Conservation (phyloP, 208 protist genomes). For the Trichomonas gallinae region DNA sequence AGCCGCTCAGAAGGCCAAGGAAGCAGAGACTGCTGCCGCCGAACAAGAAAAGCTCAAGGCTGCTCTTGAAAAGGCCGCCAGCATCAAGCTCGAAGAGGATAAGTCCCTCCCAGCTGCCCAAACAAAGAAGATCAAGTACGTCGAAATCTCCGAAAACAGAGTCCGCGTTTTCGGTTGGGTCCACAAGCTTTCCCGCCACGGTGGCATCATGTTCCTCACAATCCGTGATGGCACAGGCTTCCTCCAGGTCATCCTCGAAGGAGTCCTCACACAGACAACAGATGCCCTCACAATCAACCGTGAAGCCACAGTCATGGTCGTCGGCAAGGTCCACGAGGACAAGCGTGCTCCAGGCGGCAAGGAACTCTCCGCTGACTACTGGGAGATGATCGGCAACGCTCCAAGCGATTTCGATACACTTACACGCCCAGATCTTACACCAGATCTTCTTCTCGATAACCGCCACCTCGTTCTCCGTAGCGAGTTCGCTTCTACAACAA, state of each 20-base stretch:
- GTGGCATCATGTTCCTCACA: constrained; percentile 77
- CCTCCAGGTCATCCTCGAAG: constrained; percentile 73
- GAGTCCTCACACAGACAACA: constrained; percentile 42
- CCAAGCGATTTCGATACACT: constrained; percentile 46
- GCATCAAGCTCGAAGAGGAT: not conserved
- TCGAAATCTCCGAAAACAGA: not conserved
- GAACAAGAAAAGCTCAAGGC: not conserved
- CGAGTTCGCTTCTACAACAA: constrained; percentile 52
- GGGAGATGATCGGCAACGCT: constrained; percentile 49
- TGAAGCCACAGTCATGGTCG: constrained; percentile 63
- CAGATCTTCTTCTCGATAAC: constrained; percentile 72
- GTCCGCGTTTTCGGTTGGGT: constrained; percentile 80
- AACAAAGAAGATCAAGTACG: not conserved
- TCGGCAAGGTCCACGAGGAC: constrained; percentile 43
- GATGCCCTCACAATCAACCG: constrained; percentile 54
- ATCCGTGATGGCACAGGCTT: constrained; percentile 81
- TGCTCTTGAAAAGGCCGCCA: not conserved
- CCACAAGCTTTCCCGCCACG: constrained; percentile 70
- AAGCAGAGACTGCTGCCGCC: not conserved
- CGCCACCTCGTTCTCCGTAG: constrained; percentile 79
- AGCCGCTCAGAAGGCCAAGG: not conserved
- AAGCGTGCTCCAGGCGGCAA: constrained; percentile 44
- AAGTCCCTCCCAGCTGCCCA: not conserved
- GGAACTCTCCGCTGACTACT: constrained; percentile 57
- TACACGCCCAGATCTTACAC: constrained; percentile 61